Evolutionary conservation across 2,329 filamentous ascomycete species (phyloP), one percentile per base, ranked within the genome.

Genomic region (Hymenoscyphus infarciens): DNA sequence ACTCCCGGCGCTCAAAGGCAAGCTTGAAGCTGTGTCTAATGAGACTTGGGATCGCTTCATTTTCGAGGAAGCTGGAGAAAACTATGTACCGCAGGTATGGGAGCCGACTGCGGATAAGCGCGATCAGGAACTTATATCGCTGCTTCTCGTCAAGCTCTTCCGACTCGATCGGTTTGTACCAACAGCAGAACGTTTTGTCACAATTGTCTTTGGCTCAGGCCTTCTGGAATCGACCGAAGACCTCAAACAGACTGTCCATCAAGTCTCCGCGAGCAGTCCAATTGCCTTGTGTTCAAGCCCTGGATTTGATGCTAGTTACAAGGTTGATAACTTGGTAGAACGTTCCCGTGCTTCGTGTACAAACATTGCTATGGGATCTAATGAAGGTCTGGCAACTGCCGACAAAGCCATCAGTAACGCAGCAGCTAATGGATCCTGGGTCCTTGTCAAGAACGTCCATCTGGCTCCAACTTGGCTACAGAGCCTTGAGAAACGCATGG

Each of bases 331-430:
- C 65, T 82, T 99, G 60, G 96, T 98, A 33, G 91, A 97, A 76
- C 86, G 91, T 68, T 88, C 87, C 75, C 85, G 86, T 63, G 88
- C 91, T 59, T 87, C 85, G 61, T 99, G 95, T 79, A 93, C 92
- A 63, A 97, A 97, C 76, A 97, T 99, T 73, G 96, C 96, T 71
- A 99, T 99, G 95, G 95, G 95, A 73, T 98, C 95, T 55, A 96
- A 96, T 73, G 95, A 99, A 81, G 91, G 92, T 74, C 82, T 96
- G 19, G 87, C 93, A 63, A 95, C 88, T 66, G 95, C 95, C 19
- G 95, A 99, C 81, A 97, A 97, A 77, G 95, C 96, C 33, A 92
- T 99, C 73, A 90, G 86, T 77, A 92, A 92, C 71, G 95, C 95
- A 10, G 94, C 95, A 5, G 91, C 96, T 62, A 90, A 88, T 16